Evolutionary conservation across 768 basidiomycete species (phyloP), one percentile per base, ranked within the genome.

Genomic region (Boletus eberwhitei): DNA sequence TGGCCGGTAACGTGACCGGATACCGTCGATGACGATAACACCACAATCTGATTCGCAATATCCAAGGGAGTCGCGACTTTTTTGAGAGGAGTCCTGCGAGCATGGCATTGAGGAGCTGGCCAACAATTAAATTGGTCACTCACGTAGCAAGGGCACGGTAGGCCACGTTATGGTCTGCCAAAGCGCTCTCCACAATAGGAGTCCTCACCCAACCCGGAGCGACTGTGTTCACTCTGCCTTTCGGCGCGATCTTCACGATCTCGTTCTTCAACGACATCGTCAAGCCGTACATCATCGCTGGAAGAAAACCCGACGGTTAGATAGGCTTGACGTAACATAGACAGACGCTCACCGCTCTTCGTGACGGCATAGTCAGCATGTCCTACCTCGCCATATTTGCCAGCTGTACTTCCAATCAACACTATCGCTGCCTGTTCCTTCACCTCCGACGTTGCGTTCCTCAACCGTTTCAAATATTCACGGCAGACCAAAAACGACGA

Each of bases 1-100:
- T 88, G 81, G 0, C 88, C 88, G 2, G 83, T 80, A 17, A 90
- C 77, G 62, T 90, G 88, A 0, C 88, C 86, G 0, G 87, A 89
- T 0, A 88, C 63, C 11, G 69, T 71, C 9, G 78, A 69, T 0
- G 86, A 88, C 0, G 88, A 79, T 3, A 90, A 64, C 2, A 86
- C 53, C 11, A 79, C 78, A 31, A 90, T 75, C 66, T 89, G 86
- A 9, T 74, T 76, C 0, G 88, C 88, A 32, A 90, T 69, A 56
- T 91, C 88, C 55, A 69, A 66, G 0, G 87, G 80, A 40, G 74
- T 70, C 0, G 81, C 88, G 13, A 89, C 71, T 62, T 88, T 88
- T 69, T 82, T 87, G 49, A 90, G 71, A 3, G 88, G 87, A 1
- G 80, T 87, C 19, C 87, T 89, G 57, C 2, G 24, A 35, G 13